Base-by-base conservation (phyloP, 768 basidiomycete genomes). In the Lactarius indigo region DNA sequence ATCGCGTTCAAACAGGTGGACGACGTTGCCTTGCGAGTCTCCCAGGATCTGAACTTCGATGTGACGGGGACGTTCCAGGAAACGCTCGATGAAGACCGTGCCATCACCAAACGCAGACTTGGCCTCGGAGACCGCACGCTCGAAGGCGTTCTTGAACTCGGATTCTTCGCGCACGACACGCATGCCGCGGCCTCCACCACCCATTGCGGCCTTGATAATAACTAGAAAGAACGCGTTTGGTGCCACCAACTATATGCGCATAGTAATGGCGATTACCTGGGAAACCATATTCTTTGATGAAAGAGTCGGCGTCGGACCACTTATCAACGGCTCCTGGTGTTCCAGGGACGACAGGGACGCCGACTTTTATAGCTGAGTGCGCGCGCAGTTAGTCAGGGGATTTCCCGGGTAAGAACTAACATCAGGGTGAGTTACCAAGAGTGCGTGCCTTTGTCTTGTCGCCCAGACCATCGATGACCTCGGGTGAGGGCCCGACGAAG, bases 181-280 rank as follows among this genome's bases (percentile, higher is more conserved):
- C 97, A 98, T 99, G 67, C 97, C 97, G 72, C 96, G 93, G 62
- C 97, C 97, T 72, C 96, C 96, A 65, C 96, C 96, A 65, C 96
- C 96, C 92, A 97, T 96, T 10, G 96, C 96, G 44, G 97, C 97
- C 80, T 98, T 99, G 86, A 99, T 98, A 77, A 99, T 98, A 63
- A 99, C 94, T 89, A 75, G 35, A 76, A 13, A 35, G 20, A 23
- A 23, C 2, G 26, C 26, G 39, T 58, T 65, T 9, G 18, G 28
- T 31, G 42, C 15, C 37, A 50, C 18, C 63, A 68, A 66, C 44
- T 63, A 61, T 39, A 67, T 58, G 63, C 59, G 44, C 35, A 50
- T 31, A 20, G 30, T 39, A 28, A 26, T 4, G 5, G 30, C 26
- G 39, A 54, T 69, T 65, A 89, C 90, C 87, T 74, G 96, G 96